Conservation (phyloP, 306 rosid genomes). For the Trifolium repens region DNA sequence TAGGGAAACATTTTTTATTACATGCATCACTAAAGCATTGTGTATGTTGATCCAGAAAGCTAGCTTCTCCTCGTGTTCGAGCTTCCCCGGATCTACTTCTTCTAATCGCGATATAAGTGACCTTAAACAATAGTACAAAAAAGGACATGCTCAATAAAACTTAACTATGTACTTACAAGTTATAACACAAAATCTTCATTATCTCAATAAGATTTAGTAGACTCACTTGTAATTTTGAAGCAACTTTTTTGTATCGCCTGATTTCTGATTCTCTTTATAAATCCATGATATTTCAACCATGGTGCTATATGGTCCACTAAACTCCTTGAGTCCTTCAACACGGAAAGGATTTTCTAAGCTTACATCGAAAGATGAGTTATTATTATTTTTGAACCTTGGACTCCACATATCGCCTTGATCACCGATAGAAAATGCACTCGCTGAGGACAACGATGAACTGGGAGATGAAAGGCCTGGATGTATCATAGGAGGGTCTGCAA, state of each 20-base stretch:
- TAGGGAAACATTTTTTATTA: slow-evolving; percentile 45
- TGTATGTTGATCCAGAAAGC: slow-evolving; percentile 98
- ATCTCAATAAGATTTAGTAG: slow-evolving; percentile 10
- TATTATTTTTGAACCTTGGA: slow-evolving; percentile 70
- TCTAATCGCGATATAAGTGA: slow-evolving; percentile 75
- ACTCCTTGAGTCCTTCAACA: slow-evolving; percentile 88
- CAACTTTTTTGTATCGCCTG: slow-evolving; percentile 67
- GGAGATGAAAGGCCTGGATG: slow-evolving; percentile 84
- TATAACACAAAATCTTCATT: slow-evolving; percentile 12
- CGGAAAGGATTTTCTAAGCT: slow-evolving; percentile 85
- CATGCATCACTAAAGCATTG: slow-evolving; percentile 98
- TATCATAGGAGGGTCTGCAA: slow-evolving; percentile 74
- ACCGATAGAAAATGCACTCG: slow-evolving; percentile 71
- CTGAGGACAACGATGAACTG: slow-evolving; percentile 77
- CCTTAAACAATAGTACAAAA: slow-evolving; percentile 58
- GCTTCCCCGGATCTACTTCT: slow-evolving; percentile 74
- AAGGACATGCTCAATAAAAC: slow-evolving; percentile 15
- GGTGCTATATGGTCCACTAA: slow-evolving; percentile 97
- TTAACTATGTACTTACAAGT: not conserved
- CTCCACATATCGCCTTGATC: slow-evolving; percentile 88
- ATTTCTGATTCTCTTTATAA: slow-evolving; percentile 74
- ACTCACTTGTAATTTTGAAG: slow-evolving; percentile 89
- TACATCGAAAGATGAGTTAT: slow-evolving; percentile 69
- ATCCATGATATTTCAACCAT: slow-evolving; percentile 97
- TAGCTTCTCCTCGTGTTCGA: slow-evolving; percentile 87